Base-by-base conservation (phyloP, 164 flowering plant species). In the Tetracentron sinense region DNA sequence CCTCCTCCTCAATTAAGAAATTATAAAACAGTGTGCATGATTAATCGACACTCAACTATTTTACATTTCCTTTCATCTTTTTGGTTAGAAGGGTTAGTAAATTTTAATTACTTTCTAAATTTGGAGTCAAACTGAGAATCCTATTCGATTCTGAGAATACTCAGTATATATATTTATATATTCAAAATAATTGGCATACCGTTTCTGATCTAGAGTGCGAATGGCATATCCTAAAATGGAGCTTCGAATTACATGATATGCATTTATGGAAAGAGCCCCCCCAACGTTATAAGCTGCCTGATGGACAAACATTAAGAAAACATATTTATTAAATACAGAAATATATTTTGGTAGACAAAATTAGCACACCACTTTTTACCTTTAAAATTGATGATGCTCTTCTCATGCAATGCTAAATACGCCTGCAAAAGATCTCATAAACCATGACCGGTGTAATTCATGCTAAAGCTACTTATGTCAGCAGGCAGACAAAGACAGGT, bases 211-310 rank as follows among this genome's bases (percentile, higher is more conserved):
- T n/a, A n/a, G n/a, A 68, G 55, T 61, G 81, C 27, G 79, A 63
- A 52, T 69, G 71, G 63, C 85, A n/a, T n/a, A 79, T 61, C 90
- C 78, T 29, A 88, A 68, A 69, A 88, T 83, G 54, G 85, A 75
- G 73, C 62, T 73, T 62, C 72, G 80, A 54, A 88, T 85, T 44
- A 60, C 56, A 38, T 70, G 44, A n/a, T n/a, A n/a, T n/a, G 95
- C 82, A 77, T 80, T 83, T 54, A 86, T 58, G 49, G 57, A 61
- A 30, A 76, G 83, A n/a, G n/a, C n/a, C 29, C 95, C 95, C 49
- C 95, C 91, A 17, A 88, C 74, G 35, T 80, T 84, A 68, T 84
- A 88, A 51, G 85, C 75, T 68, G 89, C 91, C 89, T 88, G 85
- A 55, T 31, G 0, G 56, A 25, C 26, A 15, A 33, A 49, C 11